Percentiles rank a stretch among this genome's conserved stretches.
These are phyloP conservation scores for Melampsora abietis-canadensis DNA, from an alignment of 1,284 basidiomycete genomes.

Conservation along the genomic window DNA sequence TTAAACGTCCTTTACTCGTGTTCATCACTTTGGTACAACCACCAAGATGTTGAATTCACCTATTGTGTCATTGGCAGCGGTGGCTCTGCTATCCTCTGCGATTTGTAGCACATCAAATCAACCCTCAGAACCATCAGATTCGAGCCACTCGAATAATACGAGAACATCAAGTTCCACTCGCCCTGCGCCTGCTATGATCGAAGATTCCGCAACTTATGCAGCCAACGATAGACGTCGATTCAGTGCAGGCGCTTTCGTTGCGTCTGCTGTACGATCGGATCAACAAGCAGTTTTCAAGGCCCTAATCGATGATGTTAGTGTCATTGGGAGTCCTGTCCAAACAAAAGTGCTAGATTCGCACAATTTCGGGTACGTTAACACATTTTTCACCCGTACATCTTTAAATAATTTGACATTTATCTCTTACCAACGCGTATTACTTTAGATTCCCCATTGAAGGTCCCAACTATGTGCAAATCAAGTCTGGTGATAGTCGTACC, in stretches of 20 bases:
- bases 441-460: background rate
- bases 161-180: background rate
- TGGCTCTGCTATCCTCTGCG: background rate
- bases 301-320: background rate
- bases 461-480: background rate
- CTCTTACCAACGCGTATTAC: background rate
- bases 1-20: background rate
- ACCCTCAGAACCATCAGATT: background rate
- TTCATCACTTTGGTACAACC: too few species aligned
- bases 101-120: background rate
- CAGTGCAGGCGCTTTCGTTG: background rate
- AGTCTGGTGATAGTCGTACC: slow-evolving; percentile 1
- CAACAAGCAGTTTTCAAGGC: background rate
- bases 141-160: background rate
- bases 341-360: background rate
- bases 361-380: background rate
- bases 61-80: background rate
- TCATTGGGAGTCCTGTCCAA: background rate
- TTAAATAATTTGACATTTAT: background rate
- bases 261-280: background rate
- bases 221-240: background rate
- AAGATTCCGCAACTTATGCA: background rate
- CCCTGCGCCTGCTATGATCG: background rate
- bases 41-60: background rate
- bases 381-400: background rate